phyloP scores from a whole-genome alignment of 352 stramenopile species.

The Heterotrichella gracilis region DNA sequence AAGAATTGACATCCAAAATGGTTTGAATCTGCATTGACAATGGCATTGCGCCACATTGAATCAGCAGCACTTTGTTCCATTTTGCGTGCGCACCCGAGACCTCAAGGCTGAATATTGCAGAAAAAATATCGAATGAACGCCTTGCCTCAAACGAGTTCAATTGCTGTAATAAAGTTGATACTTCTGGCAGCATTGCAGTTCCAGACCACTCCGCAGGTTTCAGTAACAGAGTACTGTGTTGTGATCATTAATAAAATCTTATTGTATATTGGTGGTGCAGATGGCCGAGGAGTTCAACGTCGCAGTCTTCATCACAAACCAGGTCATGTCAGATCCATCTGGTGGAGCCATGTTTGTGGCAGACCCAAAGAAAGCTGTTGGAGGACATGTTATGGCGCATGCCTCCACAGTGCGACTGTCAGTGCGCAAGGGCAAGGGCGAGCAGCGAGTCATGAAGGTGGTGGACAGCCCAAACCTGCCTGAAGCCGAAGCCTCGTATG shows the following conservation, averaged over 20 bases:
- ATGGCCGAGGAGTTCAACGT: conserved; percentile 52
- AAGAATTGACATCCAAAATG: no score
- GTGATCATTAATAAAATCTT: background rate
- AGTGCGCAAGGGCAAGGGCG: conserved; percentile 53
- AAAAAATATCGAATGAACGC: no score
- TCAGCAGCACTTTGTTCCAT: no score
- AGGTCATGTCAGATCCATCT: conserved; percentile 25
- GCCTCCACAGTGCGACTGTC: conserved; percentile 70
- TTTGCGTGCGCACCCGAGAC: no score
- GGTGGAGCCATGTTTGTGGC: conserved; percentile 21
- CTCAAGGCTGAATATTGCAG: no score
- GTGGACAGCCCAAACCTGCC: conserved; percentile 51
- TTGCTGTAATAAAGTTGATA: no score
- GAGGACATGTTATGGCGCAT: conserved; percentile 66
- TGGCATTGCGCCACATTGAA: no score
- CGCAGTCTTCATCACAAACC: conserved; percentile 55
- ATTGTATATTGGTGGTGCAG: no score
- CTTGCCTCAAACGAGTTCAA: no score
- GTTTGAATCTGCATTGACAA: no score
- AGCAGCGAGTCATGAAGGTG: conserved; percentile 57
- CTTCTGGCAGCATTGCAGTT: no score
- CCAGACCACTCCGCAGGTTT: no score
- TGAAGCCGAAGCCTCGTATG: conserved; percentile 75
- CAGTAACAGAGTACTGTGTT: background rate
- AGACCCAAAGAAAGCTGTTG: conserved; percentile 24